Conservation (phyloP, 768 basidiomycete species). For the Pleurotus eryngii region DNA sequence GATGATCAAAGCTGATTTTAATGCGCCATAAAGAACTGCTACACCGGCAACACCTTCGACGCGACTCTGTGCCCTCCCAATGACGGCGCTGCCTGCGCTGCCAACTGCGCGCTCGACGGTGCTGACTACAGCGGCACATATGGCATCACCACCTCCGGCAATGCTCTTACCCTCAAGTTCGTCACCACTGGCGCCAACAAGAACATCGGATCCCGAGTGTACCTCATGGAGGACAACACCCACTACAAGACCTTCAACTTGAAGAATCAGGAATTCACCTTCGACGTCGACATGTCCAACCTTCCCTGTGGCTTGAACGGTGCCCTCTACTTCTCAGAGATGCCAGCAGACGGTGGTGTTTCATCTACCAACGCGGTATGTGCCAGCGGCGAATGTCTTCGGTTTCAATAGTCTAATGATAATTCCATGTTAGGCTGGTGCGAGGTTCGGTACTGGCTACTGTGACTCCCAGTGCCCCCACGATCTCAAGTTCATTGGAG, state of each 20-base stretch:
- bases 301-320: constrained; percentile 59
- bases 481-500: constrained; percentile 60
- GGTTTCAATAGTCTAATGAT: background rate
- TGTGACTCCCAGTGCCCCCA: constrained; percentile 50
- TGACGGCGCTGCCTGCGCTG: constrained; percentile 43
- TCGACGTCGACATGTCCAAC: constrained; percentile 58
- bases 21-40: constrained; percentile 33
- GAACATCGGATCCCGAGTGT: constrained; percentile 43
- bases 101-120: constrained; percentile 40
- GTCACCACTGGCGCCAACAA: constrained; percentile 33
- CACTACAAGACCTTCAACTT: constrained; percentile 44
- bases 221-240: constrained; percentile 46
- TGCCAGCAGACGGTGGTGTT: constrained; percentile 53
- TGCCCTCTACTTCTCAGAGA: constrained; percentile 55
- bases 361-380: constrained; percentile 49
- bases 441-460: constrained; percentile 36
- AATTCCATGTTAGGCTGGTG: constrained; percentile 36
- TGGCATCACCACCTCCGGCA: constrained; percentile 46
- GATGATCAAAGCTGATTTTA: background rate
- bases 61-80: constrained; percentile 40
- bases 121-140: constrained; percentile 50
- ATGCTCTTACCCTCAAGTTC: constrained; percentile 46
- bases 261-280: constrained; percentile 57
- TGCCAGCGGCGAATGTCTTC: background rate
- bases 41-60: constrained; percentile 58